phyloP scores from a whole-genome alignment of 768 basidiomycete species.

The Naganishia randhawae region DNA sequence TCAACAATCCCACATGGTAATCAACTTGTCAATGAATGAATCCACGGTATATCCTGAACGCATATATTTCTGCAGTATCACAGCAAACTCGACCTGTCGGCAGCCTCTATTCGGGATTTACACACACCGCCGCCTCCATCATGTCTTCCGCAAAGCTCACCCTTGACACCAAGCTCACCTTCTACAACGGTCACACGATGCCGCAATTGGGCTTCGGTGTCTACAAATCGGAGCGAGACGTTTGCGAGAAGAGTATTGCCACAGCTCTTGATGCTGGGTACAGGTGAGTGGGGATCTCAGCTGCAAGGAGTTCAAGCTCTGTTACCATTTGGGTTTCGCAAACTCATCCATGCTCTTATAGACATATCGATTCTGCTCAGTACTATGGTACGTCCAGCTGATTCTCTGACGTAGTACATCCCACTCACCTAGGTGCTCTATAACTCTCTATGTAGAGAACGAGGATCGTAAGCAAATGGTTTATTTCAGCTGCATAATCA shows the following conservation, averaged over 20 bases:
- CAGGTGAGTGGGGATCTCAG: slow-evolving; percentile 32
- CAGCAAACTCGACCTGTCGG: not conserved
- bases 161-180: slow-evolving; percentile 20
- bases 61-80: no score
- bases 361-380: slow-evolving; percentile 46
- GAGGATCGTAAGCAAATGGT: slow-evolving; percentile 2
- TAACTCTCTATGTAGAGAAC: not conserved
- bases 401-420: not conserved
- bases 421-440: slow-evolving; percentile 2
- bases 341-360: slow-evolving; percentile 37
- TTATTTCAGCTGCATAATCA: not conserved
- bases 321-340: slow-evolving; percentile 24
- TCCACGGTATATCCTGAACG: no score
- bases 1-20: no score
- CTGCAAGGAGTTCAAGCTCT: slow-evolving; percentile 31
- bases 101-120: not conserved
- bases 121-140: not conserved
- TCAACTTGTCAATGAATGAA: no score
- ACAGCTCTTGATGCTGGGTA: slow-evolving; percentile 45
- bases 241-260: slow-evolving; percentile 32
- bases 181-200: slow-evolving; percentile 37
- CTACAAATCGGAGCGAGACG: slow-evolving; percentile 42
- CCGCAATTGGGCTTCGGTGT: slow-evolving; percentile 51
- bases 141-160: slow-evolving; percentile 26
- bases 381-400: slow-evolving; percentile 29